Conservation (phyloP, 768 basidiomycete genomes). For the Asterophora lycoperdoides region DNA sequence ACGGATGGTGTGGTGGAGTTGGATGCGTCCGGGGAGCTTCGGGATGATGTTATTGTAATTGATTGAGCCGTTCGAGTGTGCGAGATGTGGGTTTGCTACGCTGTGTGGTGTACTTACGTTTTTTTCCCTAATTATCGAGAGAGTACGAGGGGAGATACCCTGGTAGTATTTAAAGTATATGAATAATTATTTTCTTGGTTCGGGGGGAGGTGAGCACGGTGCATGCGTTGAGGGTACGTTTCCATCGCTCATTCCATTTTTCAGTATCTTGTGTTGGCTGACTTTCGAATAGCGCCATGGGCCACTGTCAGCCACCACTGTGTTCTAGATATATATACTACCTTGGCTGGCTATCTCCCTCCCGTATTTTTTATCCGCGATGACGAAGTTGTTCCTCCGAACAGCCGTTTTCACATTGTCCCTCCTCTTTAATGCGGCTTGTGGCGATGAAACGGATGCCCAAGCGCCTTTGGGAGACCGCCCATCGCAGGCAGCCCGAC, state of each 20-base stretch:
- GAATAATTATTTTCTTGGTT: background rate
- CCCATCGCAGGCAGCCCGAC: background rate
- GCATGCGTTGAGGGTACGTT: background rate
- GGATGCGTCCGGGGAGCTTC: slow-evolving; percentile 53
- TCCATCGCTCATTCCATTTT: no score
- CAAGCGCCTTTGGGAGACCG: background rate
- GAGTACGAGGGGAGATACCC: background rate
- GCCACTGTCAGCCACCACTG: background rate
- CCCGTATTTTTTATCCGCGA: background rate
- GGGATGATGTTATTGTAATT: slow-evolving; percentile 58
- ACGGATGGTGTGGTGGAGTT: slow-evolving; percentile 72
- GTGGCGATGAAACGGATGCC: background rate
- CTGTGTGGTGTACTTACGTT: background rate
- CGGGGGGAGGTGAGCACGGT: background rate
- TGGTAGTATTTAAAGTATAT: background rate
- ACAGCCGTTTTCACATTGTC: background rate
- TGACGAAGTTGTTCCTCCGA: background rate
- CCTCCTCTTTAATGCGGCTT: background rate
- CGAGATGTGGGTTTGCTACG: background rate
- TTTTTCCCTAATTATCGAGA: background rate
- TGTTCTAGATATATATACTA: background rate
- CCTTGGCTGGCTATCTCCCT: background rate
- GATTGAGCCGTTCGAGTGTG: slow-evolving; percentile 18
- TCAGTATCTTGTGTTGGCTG: no score
- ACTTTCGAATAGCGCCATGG: no score